A percentile compares a stretch with the other conserved stretches of the same genome.
phyloP scores from a whole-genome alignment of 2,329 filamentous ascomycete species.

The Ramularia endophylla region DNA sequence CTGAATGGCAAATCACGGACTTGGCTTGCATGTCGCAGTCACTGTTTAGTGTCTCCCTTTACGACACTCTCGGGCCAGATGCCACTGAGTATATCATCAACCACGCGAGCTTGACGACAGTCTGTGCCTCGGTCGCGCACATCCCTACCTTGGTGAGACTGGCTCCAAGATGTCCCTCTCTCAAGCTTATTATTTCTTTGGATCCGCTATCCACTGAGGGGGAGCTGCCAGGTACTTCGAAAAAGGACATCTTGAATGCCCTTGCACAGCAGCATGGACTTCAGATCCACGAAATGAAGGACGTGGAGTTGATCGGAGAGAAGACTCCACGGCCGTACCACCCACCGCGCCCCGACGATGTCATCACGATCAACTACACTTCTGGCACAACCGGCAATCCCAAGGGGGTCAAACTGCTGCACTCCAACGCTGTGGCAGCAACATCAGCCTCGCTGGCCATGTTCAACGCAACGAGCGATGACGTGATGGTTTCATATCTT shows the following conservation, averaged over 20 bases:
- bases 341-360: slow-evolving; percentile 66
- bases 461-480: slow-evolving; percentile 47
- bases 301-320: slow-evolving; percentile 77
- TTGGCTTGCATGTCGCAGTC: slow-evolving; percentile 80
- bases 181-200: slow-evolving; percentile 84
- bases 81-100: slow-evolving; percentile 95
- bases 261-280: slow-evolving; percentile 71
- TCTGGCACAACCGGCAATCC: slow-evolving; percentile 78
- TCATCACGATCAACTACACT: slow-evolving; percentile 87
- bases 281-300: slow-evolving; percentile 68
- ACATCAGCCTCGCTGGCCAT: slow-evolving; percentile 56
- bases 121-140: slow-evolving; percentile 74
- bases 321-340: slow-evolving; percentile 64
- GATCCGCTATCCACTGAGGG: slow-evolving; percentile 70
- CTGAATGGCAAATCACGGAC: slow-evolving; percentile 87
- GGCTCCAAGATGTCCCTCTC: slow-evolving; percentile 64
- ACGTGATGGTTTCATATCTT: slow-evolving; percentile 77
- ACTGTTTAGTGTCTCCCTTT: slow-evolving; percentile 86
- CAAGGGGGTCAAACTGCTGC: slow-evolving; percentile 78
- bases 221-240: slow-evolving; percentile 71
- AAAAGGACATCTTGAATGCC: slow-evolving; percentile 68
- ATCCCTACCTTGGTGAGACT: slow-evolving; percentile 77
- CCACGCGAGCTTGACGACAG: slow-evolving; percentile 68
- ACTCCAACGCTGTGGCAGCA: slow-evolving; percentile 72
- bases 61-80: slow-evolving; percentile 90